phyloP scores from a whole-genome alignment of 495 filamentous ascomycete species.

The Endocarpon pusillum region DNA sequence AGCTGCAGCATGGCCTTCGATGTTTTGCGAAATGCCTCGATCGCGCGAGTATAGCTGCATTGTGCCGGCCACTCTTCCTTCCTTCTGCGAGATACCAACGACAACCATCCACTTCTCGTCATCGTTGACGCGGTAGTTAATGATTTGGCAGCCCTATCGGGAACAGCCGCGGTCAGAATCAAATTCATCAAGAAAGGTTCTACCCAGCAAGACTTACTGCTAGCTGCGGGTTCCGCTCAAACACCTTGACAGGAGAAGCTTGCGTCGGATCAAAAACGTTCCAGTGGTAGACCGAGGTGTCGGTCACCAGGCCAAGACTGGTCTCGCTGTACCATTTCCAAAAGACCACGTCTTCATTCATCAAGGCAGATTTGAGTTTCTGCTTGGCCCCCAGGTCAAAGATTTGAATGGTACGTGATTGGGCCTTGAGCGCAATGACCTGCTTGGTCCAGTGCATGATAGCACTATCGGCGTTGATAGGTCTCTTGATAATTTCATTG shows the following conservation, averaged over 20 bases:
- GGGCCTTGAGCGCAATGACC: conserved; percentile 91
- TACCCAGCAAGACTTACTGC: conserved; percentile 34
- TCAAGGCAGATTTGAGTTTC: conserved; percentile 86
- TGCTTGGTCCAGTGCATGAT: conserved; percentile 97
- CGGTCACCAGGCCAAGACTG: conserved; percentile 75
- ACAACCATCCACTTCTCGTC: conserved; percentile 98
- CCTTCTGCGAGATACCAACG: conserved; percentile 84
- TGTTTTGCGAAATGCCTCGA: conserved; percentile 89
- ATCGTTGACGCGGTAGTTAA: conserved; percentile 94
- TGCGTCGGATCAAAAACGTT: conserved; percentile 74
- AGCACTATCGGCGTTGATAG: conserved; percentile 98
- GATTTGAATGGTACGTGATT: conserved; percentile 84
- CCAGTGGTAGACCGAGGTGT: conserved; percentile 88
- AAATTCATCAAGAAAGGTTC: conserved; percentile 3
- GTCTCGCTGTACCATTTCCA: conserved; percentile 97
- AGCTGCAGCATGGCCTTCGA: conserved; percentile 92
- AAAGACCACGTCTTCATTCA: conserved; percentile 93
- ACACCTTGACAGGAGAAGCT: conserved; percentile 67
- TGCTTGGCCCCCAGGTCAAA: conserved; percentile 81
- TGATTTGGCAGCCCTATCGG: conserved; percentile 80
- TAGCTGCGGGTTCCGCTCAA: conserved; percentile 82
- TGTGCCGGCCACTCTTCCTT: conserved; percentile 81
- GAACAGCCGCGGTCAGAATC: conserved; percentile 7
- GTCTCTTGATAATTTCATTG: conserved; percentile 80
- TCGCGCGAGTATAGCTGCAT: conserved; percentile 97